Evolutionary conservation across 345 rosid genomes (phyloP), one percentile per base, ranked within the genome.

Genomic region (Lagerstroemia speciosa): DNA sequence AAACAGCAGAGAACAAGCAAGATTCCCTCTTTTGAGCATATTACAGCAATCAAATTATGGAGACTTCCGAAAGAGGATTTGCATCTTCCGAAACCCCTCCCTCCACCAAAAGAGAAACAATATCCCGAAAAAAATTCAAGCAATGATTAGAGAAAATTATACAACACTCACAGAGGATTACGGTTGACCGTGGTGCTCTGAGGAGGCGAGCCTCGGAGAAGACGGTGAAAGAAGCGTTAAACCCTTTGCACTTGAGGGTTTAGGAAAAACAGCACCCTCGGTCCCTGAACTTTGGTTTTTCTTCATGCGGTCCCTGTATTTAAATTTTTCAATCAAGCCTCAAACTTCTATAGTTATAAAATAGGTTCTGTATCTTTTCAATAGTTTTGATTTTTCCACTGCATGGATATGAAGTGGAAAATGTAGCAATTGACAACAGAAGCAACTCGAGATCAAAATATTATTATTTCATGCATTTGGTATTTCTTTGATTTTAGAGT

Each of bases 1-100:
- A 41, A 79, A 75, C 57, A 77, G 71, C 40, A 45, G 66, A 65
- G 41, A 72, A 45, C 57, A 61, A 3, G 73, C 79, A 73, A 48
- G 5, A 65, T 31, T 15, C 38, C 55, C 53, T 40, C 12, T 71
- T 43, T 33, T 71, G 27, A 71, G 64, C 74, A 71, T 52, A 31
- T 55, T 37, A 63, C 17, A 61, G 30, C 3, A 22, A 7, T 27
- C 29, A 26, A 60, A 12, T 29, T 24, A 8, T 38, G 8, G 40
- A 61, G 14, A 24, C 19, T 16, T 29, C 69, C 20, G 27, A 29
- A 48, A 53, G 2, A 45, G 40, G 45, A 46, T n/a, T 43, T 8
- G 22, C 69, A 30, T 53, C 58, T 43, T 66, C 30, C 38, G 6
- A 24, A 24, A 37, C 52, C n/a, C 24, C 24, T 3, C 29, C 0